Base-by-base conservation (phyloP, 257 asterid genomes). In the Primulina huaijiensis region DNA sequence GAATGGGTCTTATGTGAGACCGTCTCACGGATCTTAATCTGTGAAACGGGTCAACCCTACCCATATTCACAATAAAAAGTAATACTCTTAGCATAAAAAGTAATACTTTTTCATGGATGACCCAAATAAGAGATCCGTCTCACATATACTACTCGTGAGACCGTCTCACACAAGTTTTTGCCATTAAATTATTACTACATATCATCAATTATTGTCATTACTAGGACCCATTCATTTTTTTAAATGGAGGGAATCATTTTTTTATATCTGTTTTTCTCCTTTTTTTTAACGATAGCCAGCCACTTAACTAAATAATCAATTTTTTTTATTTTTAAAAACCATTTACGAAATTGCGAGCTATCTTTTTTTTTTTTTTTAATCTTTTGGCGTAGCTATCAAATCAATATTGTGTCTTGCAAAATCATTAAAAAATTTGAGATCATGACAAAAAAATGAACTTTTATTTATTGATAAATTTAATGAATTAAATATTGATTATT, bases 391-490 rank as follows among this genome's bases (percentile, higher is more conserved):
- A 43, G 68, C 69, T 75, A 20, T 69, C 66, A 55, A 70, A 78
- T 82, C 71, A n/a, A n/a, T n/a, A 78, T 76, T 76, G 60, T 82
- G 79, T 78, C 83, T 6, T 34, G 72, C 81, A 68, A 70, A 52
- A 68, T 64, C 37, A 75, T 69, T 69, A 67, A 69, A 40, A 69
- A 75, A 64, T 61, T 40, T 65, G 80, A 77, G 78, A 72, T 70
- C 20, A 34, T 9, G 55, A 60, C 23, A 19, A 55, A 64, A 78
- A 65, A 8, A 74, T 27, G 40, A 19, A 50, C 21, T n/a, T n/a
- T n/a, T n/a, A 34, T 62, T 37, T 38, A 73, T 29, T 37, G 25
- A n/a, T 34, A 16, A 0, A 16, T 1, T 50, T 50, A 16, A 16
- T 43, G n/a, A 43, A 14, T 43, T 43, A 43, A 43, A 43, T 43